Evolutionary conservation across 2,329 filamentous ascomycete species (phyloP), one percentile per base, ranked within the genome.

Genomic region (Cytospora piceae): DNA sequence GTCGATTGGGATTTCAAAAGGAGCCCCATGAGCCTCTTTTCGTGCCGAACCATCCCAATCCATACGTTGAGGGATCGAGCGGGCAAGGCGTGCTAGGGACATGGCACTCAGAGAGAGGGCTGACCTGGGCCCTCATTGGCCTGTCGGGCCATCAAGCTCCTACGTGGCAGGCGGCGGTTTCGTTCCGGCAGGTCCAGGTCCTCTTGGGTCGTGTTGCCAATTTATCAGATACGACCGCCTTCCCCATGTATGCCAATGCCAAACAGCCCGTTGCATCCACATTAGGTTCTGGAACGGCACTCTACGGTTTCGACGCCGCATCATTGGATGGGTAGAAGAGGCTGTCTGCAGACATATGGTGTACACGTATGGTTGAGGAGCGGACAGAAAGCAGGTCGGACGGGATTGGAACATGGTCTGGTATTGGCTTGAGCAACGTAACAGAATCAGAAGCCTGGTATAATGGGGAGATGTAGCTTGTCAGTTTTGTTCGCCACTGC

Each of bases 1-100:
- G 90, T 2, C 74, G 80, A 22, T 85, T 90, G 65, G 90, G 90
- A 0, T 93, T 93, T 79, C 83, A 87, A 64, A 74, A 29, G 14
- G 22, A 49, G 53, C 66, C 66, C n/a, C 39, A n/a, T 11, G 27
- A 61, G 42, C 67, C 67, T 1, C 66, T 69, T 6, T 69, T 68
- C 27, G 67, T 65, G 31, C 67, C 67, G 32, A 29, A 54, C 29
- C 67, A 69, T 22, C 54, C 51, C 37, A 61, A 58, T 46, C 55
- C 62, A 9, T 46, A 34, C 46, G 24, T 68, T 7, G 57, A 59
- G 20, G 63, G 62, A 1, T 27, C 57, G 5, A 62, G 56, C 34
- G 67, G 65, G 5, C 60, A 68, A 46, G 65, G 67, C 24, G 63
- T 69, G 27, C 34, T 66, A 57, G 67, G 66, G 4, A 69, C 65